Conservation (phyloP, 352 stramenopile genomes). For the Aphanomyces astaci region DNA sequence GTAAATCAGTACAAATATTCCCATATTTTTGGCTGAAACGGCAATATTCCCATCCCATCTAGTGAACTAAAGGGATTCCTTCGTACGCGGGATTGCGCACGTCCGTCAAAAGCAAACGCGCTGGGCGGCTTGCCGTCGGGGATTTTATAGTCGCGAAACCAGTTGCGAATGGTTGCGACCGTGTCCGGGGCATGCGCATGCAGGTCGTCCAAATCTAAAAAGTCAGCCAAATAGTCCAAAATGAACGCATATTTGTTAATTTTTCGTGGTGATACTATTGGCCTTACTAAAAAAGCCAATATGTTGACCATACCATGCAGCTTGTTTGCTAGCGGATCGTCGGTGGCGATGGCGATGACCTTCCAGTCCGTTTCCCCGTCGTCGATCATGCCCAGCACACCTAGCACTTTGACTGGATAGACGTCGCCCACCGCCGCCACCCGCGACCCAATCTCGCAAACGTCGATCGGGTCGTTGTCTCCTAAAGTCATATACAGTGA, state of each 20-base stretch:
- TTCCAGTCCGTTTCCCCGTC: conserved; percentile 99
- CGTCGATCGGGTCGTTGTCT: conserved; percentile 99
- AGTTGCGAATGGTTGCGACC: conserved; percentile 82
- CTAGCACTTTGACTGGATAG: conserved; percentile 95
- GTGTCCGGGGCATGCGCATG: conserved; percentile 67
- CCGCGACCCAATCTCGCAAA: conserved; percentile 95
- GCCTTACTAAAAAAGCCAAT: too few relatives aligned
- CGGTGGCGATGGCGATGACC: conserved; percentile 93
- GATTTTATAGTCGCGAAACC: conserved; percentile 99
- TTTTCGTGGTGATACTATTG: too few relatives aligned
- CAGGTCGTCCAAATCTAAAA: conserved; percentile 48
- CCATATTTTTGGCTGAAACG: too few relatives aligned
- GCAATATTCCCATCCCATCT: too few relatives aligned
- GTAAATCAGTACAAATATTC: too few relatives aligned
- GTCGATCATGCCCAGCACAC: conserved; percentile 99
- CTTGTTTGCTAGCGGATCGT: conserved; percentile 92
- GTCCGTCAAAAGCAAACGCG: conserved; percentile 96
- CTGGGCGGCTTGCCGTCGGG: conserved; percentile 98
- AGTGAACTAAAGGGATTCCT: too few relatives aligned
- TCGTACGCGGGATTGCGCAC: conserved; percentile 54
- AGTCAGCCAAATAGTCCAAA: too few relatives aligned
- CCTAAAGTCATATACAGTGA: too few relatives aligned
- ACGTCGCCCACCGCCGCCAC: conserved; percentile 88
- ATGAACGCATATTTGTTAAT: too few relatives aligned
- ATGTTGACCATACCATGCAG: conserved; percentile 94